Conservation (phyloP, 257 asterid genomes). For the Nicotiana knightiana region DNA sequence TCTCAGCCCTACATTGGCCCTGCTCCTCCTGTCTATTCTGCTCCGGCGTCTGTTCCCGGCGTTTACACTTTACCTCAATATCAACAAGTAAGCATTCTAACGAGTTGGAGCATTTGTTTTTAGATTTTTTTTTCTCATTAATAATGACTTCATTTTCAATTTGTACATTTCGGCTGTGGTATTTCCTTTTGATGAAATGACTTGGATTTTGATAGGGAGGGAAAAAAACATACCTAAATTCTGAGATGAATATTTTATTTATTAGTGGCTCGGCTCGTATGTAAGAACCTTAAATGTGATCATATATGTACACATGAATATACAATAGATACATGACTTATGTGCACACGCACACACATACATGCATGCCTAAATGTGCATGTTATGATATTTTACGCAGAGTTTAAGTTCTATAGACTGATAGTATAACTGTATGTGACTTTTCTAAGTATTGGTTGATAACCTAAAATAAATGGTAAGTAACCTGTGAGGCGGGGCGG, state of each 20-base stretch:
- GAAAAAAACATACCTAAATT: too few relatives aligned
- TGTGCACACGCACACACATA: too few relatives aligned
- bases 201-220: not conserved
- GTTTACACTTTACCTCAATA: not conserved
- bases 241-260: not conserved
- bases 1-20: not conserved
- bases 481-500: too few relatives aligned
- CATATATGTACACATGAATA: not conserved
- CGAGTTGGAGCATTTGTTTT: not conserved
- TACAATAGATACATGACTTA: too few relatives aligned
- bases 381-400: not conserved
- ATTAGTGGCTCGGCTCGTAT: not conserved
- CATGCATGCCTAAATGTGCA: not conserved
- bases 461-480: too few relatives aligned
- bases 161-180: not conserved
- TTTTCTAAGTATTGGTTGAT: too few relatives aligned
- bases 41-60: not conserved
- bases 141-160: not conserved
- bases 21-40: not conserved
- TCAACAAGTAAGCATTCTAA: constrained; percentile 6
- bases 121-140: not conserved
- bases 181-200: not conserved
- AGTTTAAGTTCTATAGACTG: too few relatives aligned
- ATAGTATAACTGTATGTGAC: too few relatives aligned
- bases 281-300: not conserved